Evolutionary conservation across 192 early-diverging fungal genomes (phyloP).

Genomic region (Phlyctochytrium bullatum): DNA sequence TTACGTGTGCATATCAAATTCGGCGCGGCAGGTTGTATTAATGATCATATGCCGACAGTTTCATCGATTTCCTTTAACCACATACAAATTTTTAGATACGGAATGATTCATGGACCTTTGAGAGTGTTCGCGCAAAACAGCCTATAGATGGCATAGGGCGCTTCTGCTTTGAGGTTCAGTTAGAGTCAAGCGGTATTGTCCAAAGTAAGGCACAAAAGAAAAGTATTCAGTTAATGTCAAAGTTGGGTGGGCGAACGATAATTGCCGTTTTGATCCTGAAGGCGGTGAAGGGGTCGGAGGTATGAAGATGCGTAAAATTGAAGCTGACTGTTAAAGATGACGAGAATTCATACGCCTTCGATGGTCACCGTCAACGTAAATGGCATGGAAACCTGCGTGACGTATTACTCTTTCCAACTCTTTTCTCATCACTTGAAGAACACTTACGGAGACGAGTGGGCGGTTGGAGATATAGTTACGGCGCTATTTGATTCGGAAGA

Average conservation of each 20-base stretch:
- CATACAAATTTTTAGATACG: too few relatives aligned
- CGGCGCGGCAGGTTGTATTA: too few relatives aligned
- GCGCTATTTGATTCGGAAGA: conserved; percentile 65
- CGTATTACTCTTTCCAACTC: neutral
- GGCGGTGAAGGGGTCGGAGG: conserved; percentile 76
- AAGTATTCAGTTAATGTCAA: neutral
- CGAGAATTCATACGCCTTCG: conserved; percentile 71
- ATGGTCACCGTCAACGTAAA: conserved; percentile 68
- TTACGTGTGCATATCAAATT: too few relatives aligned
- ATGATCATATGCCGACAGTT: too few relatives aligned
- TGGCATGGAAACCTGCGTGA: conserved; percentile 62
- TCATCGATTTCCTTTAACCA: too few relatives aligned
- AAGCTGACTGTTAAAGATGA: conserved; percentile 29
- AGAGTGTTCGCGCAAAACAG: conserved; percentile 60
- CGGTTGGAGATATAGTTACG: conserved; percentile 50
- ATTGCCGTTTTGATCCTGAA: conserved; percentile 69
- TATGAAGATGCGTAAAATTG: conserved; percentile 36
- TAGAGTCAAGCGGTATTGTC: conserved; percentile 71
- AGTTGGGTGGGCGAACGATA: conserved; percentile 70
- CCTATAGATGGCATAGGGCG: conserved; percentile 54
- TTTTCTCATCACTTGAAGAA: conserved; percentile 38
- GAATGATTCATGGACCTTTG: conserved; percentile 78
- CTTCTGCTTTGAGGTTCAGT: conserved; percentile 70
- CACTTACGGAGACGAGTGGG: conserved; percentile 48
- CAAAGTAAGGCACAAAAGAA: conserved; percentile 41